Evolutionary conservation across 2,329 filamentous ascomycete species (phyloP).

Genomic region (Colletotrichum brevisporum): DNA sequence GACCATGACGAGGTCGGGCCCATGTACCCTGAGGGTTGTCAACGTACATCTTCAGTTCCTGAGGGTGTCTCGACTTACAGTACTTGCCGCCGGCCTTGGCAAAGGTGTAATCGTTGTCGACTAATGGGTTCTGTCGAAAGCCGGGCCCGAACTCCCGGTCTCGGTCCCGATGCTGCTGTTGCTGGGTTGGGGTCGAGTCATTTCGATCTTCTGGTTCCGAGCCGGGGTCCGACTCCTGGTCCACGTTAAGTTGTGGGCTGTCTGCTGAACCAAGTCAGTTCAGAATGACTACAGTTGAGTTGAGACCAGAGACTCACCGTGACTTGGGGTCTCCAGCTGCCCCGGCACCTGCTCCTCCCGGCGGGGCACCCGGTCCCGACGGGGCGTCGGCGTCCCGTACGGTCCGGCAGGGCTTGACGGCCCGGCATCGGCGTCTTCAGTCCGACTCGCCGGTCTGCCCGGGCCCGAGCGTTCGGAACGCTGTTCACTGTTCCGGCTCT

Average conservation of each 20-base stretch:
- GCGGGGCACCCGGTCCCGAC: background rate
- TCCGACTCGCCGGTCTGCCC: slow-evolving; percentile 14
- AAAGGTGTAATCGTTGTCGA: slow-evolving; percentile 51
- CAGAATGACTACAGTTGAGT: background rate
- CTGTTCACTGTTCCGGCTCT: slow-evolving; percentile 35
- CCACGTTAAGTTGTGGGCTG: slow-evolving; percentile 11
- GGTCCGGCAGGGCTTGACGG: slow-evolving; percentile 15
- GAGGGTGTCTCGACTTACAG: slow-evolving; percentile 43
- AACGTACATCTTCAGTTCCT: background rate
- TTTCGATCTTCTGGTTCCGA: slow-evolving; percentile 22
- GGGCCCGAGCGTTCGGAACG: slow-evolving; percentile 16
- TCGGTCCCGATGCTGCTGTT: too few species aligned
- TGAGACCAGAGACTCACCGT: slow-evolving; percentile 8
- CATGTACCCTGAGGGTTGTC: slow-evolving; percentile 48
- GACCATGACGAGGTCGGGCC: slow-evolving; percentile 54
- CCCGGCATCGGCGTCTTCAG: slow-evolving; percentile 1
- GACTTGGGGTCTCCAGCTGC: slow-evolving; percentile 27
- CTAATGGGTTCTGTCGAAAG: slow-evolving; percentile 47
- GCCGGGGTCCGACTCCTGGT: slow-evolving; percentile 25
- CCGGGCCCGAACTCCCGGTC: slow-evolving; percentile 29
- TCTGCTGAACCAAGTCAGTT: slow-evolving; percentile 14
- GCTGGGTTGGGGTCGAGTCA: slow-evolving; percentile 5
- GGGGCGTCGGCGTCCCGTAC: slow-evolving; percentile 30
- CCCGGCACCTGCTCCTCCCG: slow-evolving; percentile 2
- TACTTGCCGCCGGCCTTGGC: slow-evolving; percentile 48